phyloP scores from a whole-genome alignment of 441 rosid genomes.

The Sinapis alba region DNA sequence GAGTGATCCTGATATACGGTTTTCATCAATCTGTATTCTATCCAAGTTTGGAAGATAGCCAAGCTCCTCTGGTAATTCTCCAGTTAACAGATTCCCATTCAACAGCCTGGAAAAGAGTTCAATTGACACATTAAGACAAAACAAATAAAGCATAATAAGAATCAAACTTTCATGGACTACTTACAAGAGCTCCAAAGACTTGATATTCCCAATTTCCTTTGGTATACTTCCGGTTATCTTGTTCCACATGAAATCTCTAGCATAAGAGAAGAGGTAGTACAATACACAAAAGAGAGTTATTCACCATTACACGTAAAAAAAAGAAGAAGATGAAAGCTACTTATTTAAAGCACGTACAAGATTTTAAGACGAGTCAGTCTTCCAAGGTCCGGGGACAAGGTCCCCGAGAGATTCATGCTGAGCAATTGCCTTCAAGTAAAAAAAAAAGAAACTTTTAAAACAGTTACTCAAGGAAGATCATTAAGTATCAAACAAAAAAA shows the following conservation, averaged over 20 bases:
- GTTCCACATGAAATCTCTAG: slow-evolving; percentile 99
- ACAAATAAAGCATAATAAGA: background rate
- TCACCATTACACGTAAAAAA: background rate
- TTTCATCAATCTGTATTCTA: slow-evolving; percentile 95
- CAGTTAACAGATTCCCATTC: slow-evolving; percentile 80
- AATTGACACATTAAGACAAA: slow-evolving; percentile 24
- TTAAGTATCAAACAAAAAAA: background rate
- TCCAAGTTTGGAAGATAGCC: slow-evolving; percentile 85
- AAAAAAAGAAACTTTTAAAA: background rate
- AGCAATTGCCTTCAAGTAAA: slow-evolving; percentile 70
- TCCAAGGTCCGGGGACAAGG: slow-evolving; percentile 81
- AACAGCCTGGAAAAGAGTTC: slow-evolving; percentile 69
- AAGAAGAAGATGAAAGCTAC: background rate
- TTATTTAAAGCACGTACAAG: slow-evolving; percentile 53
- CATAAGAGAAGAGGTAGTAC: slow-evolving; percentile 13
- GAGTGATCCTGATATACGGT: slow-evolving; percentile 75
- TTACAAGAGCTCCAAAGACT: slow-evolving; percentile 80
- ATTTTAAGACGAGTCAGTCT: slow-evolving; percentile 59
- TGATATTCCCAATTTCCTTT: slow-evolving; percentile 83
- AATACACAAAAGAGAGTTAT: background rate
- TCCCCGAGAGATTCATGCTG: slow-evolving; percentile 76
- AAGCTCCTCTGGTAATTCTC: slow-evolving; percentile 85
- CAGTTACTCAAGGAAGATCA: background rate
- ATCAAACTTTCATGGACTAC: slow-evolving; percentile 38
- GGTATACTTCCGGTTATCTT: slow-evolving; percentile 78